Conservation (phyloP, 108 stramenopile species). For the Nitzschia inconspicua region DNA sequence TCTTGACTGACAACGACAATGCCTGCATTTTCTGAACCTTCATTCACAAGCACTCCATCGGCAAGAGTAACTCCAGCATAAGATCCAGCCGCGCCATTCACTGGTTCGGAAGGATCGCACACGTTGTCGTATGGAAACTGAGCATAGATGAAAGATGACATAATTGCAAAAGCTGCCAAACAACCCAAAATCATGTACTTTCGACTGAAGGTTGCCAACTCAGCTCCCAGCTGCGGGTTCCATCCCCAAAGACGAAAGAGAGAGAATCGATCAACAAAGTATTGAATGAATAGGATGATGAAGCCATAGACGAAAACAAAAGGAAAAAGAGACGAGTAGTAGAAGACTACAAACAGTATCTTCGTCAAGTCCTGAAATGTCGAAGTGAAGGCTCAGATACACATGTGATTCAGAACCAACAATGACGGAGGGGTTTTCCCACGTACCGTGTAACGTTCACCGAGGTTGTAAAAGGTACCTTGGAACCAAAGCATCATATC, state of each 20-base stretch:
- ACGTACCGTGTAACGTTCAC: slow-evolving; percentile 65
- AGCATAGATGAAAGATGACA: slow-evolving; percentile 51
- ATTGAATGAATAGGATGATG: slow-evolving; percentile 51
- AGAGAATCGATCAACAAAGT: slow-evolving; percentile 58
- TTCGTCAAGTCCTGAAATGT: slow-evolving; percentile 61
- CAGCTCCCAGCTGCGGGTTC: slow-evolving; percentile 45
- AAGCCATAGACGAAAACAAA: slow-evolving; percentile 60
- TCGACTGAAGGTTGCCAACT: slow-evolving; percentile 59
- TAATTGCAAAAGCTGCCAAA: slow-evolving; percentile 33
- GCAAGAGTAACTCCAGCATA: slow-evolving; percentile 1
- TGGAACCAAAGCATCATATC: slow-evolving; percentile 59
- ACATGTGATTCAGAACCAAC: too few relatives aligned
- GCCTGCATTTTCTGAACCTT: background rate
- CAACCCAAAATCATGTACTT: slow-evolving; percentile 62
- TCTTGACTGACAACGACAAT: slow-evolving; percentile 28
- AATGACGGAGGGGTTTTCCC: background rate
- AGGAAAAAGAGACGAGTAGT: slow-evolving; percentile 72
- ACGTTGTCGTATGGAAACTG: slow-evolving; percentile 65
- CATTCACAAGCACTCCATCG: slow-evolving; percentile 20
- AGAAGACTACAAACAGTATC: slow-evolving; percentile 67
- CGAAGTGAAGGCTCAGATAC: background rate
- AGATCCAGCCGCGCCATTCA: background rate
- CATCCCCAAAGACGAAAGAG: slow-evolving; percentile 63
- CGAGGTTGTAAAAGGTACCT: slow-evolving; percentile 66
- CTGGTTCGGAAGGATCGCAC: slow-evolving; percentile 29